Conservation (phyloP, 768 basidiomycete genomes). For the Boletus tomentosulus region DNA sequence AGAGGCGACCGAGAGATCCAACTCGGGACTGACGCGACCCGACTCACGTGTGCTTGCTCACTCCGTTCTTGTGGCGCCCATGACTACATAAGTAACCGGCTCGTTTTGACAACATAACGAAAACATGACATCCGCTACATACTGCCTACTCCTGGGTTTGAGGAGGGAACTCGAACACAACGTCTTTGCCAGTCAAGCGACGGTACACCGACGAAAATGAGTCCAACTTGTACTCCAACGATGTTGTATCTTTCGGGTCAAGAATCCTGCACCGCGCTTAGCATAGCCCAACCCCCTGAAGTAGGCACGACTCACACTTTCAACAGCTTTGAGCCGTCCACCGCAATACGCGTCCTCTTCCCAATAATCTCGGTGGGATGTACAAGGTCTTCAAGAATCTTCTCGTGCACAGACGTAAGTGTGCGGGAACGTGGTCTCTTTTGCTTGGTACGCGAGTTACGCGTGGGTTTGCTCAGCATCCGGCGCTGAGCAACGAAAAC, state of each 20-base stretch:
- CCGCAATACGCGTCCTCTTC: slow-evolving; percentile 91
- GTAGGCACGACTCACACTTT: slow-evolving; percentile 77
- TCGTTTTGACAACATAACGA: slow-evolving; percentile 33
- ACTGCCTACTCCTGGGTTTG: slow-evolving; percentile 54
- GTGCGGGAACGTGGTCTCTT: slow-evolving; percentile 97
- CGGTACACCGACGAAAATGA: slow-evolving; percentile 98
- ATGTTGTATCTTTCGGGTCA: slow-evolving; percentile 96
- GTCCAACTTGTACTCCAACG: slow-evolving; percentile 99
- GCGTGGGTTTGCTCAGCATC: slow-evolving; percentile 96
- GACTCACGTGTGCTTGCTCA: slow-evolving; percentile 28
- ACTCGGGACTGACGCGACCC: slow-evolving; percentile 31
- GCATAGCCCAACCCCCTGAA: slow-evolving; percentile 10
- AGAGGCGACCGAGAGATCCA: slow-evolving; percentile 25
- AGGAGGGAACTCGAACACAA: slow-evolving; percentile 89
- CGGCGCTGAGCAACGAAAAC: slow-evolving; percentile 98
- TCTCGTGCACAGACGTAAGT: slow-evolving; percentile 95
- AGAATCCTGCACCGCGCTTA: slow-evolving; percentile 63
- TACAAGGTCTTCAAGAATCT: slow-evolving; percentile 97
- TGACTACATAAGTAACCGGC: slow-evolving; percentile 26
- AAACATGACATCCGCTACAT: slow-evolving; percentile 33
- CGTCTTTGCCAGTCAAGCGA: slow-evolving; percentile 94
- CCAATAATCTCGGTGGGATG: slow-evolving; percentile 99
- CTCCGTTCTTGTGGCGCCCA: slow-evolving; percentile 25
- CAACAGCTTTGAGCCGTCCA: slow-evolving; percentile 92
- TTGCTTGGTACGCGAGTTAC: slow-evolving; percentile 88